Conservation (phyloP, 2,329 filamentous ascomycete species). For the Orbilia javanica region DNA sequence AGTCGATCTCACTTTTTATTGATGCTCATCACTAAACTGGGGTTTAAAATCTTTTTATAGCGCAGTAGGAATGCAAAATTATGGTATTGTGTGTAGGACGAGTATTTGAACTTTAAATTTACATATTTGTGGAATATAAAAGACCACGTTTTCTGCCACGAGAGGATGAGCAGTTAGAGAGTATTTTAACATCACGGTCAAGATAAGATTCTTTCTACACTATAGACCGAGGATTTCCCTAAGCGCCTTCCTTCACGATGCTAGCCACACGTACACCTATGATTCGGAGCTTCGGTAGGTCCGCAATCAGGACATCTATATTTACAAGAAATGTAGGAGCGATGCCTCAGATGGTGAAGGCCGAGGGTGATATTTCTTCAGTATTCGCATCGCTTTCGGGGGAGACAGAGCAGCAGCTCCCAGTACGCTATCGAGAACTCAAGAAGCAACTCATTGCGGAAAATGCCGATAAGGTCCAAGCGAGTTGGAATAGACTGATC, state of each 20-base stretch:
- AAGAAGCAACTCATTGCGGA: conserved; percentile 71
- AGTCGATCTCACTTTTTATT: neutral
- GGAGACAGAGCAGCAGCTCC: conserved; percentile 67
- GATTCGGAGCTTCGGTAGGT: conserved; percentile 7
- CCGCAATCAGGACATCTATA: neutral
- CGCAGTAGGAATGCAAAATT: neutral
- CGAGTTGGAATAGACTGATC: conserved; percentile 70
- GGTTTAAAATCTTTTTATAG: neutral
- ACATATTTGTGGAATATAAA: conserved; percentile 13
- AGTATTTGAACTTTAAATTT: conserved; percentile 1
- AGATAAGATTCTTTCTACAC: neutral
- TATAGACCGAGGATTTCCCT: neutral
- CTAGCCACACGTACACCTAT: conserved; percentile 13
- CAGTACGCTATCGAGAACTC: conserved; percentile 71
- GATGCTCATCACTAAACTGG: neutral
- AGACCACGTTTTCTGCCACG: conserved; percentile 15
- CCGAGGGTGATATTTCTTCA: conserved; percentile 74
- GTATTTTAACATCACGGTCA: neutral
- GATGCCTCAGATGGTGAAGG: conserved; percentile 64
- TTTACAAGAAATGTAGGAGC: conserved; percentile 37
- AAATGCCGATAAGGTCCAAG: conserved; percentile 68
- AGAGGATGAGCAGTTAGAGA: neutral
- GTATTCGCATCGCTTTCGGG: conserved; percentile 74
- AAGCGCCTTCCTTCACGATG: conserved; percentile 22
- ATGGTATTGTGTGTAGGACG: neutral